Percentiles rank a stretch among this genome's conserved stretches.
phyloP scores from a whole-genome alignment of 371 early-diverging fungal species.

The Zychaea mexicana region DNA sequence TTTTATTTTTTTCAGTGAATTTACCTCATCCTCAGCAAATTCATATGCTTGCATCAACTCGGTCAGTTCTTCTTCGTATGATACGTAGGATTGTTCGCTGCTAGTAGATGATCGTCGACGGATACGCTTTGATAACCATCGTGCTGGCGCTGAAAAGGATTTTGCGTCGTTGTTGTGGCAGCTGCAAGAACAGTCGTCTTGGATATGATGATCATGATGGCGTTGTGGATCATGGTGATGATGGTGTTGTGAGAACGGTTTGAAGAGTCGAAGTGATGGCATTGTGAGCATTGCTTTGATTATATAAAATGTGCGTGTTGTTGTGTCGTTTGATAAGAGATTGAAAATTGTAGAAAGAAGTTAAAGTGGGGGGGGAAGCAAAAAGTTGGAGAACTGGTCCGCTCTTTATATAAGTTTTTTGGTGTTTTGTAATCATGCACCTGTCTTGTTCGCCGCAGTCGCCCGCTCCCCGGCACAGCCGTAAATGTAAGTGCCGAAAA shows the following conservation, averaged over 20 bases:
- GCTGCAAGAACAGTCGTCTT: constrained; percentile 1
- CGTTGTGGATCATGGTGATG: neutral
- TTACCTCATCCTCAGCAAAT: constrained; percentile 10
- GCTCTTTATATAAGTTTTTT: constrained; percentile 5
- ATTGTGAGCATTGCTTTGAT: neutral
- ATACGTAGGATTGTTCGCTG: neutral
- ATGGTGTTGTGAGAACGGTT: neutral
- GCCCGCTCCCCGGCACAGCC: neutral
- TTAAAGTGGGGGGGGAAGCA: neutral
- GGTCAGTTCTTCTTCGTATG: constrained; percentile 6
- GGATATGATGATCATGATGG: neutral
- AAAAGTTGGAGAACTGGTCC: neutral
- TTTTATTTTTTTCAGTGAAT: neutral
- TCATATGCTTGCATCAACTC: constrained; percentile 6
- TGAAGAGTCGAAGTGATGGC: constrained; percentile 1
- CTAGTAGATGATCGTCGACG: constrained; percentile 9
- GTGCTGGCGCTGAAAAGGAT: constrained; percentile 8
- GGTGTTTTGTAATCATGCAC: neutral
- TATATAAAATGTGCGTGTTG: neutral
- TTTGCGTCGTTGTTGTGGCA: neutral
- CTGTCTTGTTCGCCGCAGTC: too few relatives aligned
- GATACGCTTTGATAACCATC: constrained; percentile 9
- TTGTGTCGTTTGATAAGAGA: too few relatives aligned
- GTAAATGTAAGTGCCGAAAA: neutral
- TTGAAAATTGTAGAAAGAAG: neutral